Evolutionary conservation across 2,329 filamentous ascomycete genomes (phyloP).

Genomic region (Canariomyces notabilis): DNA sequence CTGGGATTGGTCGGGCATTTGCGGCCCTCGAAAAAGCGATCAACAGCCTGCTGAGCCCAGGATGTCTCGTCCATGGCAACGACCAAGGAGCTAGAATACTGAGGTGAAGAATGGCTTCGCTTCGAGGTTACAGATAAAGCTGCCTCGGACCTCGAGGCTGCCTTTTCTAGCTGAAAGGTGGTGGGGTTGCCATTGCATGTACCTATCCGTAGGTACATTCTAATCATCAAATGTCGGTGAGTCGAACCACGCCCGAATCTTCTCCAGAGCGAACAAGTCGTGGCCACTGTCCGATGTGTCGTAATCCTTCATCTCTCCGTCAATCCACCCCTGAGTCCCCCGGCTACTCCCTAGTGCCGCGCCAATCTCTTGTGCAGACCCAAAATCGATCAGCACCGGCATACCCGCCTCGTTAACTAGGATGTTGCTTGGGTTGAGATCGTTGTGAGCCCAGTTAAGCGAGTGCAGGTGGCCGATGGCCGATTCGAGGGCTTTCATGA

Average conservation of each 20-base stretch:
- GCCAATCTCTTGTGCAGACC: conserved; percentile 4
- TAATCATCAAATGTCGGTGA: neutral
- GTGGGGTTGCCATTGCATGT: too few relatives aligned
- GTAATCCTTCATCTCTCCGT: conserved; percentile 1
- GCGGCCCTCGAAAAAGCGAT: too few relatives aligned
- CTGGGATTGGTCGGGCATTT: too few relatives aligned
- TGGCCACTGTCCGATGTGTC: conserved; percentile 3
- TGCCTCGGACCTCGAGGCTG: too few relatives aligned
- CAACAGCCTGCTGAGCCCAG: too few relatives aligned
- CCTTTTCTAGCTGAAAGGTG: too few relatives aligned
- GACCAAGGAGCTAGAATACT: too few relatives aligned
- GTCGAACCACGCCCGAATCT: conserved; percentile 7
- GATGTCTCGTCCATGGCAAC: too few relatives aligned
- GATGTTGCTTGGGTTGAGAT: conserved; percentile 17
- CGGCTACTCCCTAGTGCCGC: conserved; percentile 3
- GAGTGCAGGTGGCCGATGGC: conserved; percentile 14
- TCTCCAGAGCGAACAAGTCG: conserved; percentile 7
- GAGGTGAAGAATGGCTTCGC: too few relatives aligned
- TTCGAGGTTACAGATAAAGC: too few relatives aligned
- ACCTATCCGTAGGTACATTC: too few relatives aligned
- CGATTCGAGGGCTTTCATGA: conserved; percentile 11
- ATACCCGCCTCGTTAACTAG: conserved; percentile 7
- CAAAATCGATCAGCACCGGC: conserved; percentile 20
- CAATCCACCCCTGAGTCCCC: conserved; percentile 8
- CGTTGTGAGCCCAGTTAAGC: conserved; percentile 18